Conservation (phyloP, 805 yeast species). For the Cyberlindnera nakhonratchasimensis region DNA sequence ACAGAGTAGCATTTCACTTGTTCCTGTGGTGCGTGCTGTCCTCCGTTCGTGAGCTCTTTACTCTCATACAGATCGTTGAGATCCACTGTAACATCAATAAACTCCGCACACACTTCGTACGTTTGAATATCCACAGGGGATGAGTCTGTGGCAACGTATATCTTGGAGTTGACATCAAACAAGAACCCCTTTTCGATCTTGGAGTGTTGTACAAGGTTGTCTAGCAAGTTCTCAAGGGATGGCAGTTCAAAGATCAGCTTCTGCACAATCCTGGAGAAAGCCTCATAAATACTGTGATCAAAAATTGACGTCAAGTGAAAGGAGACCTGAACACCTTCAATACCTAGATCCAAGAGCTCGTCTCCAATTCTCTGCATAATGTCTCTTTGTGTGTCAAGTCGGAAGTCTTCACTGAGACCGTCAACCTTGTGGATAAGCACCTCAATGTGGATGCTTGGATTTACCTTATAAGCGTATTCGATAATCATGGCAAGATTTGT, state of each 20-base stretch:
- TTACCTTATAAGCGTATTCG: constrained; percentile 79
- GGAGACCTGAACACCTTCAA: constrained; percentile 87
- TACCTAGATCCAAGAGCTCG: constrained; percentile 82
- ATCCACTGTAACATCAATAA: constrained; percentile 91
- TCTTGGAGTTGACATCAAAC: constrained; percentile 88
- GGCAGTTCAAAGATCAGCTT: constrained; percentile 88
- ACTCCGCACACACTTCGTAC: constrained; percentile 95
- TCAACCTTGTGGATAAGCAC: constrained; percentile 94
- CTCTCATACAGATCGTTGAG: constrained; percentile 64
- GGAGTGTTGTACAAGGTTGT: constrained; percentile 82
- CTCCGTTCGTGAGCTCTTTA: constrained; percentile 9
- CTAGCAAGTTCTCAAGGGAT: constrained; percentile 81
- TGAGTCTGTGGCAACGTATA: constrained; percentile 94
- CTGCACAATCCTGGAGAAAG: constrained; percentile 89
- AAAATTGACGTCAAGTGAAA: constrained; percentile 91
- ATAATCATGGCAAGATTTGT: constrained; percentile 86
- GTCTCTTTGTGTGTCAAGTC: constrained; percentile 92
- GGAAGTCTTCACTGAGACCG: constrained; percentile 89
- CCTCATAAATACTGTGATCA: constrained; percentile 94
- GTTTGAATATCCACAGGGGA: constrained; percentile 94
- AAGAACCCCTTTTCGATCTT: constrained; percentile 90
- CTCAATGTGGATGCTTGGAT: constrained; percentile 84
- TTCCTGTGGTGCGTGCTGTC: constrained; percentile 21
- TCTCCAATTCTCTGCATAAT: constrained; percentile 95
- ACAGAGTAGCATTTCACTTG: constrained; percentile 66